phyloP scores from a whole-genome alignment of 352 stramenopile species.

The Discostella stelligera region DNA sequence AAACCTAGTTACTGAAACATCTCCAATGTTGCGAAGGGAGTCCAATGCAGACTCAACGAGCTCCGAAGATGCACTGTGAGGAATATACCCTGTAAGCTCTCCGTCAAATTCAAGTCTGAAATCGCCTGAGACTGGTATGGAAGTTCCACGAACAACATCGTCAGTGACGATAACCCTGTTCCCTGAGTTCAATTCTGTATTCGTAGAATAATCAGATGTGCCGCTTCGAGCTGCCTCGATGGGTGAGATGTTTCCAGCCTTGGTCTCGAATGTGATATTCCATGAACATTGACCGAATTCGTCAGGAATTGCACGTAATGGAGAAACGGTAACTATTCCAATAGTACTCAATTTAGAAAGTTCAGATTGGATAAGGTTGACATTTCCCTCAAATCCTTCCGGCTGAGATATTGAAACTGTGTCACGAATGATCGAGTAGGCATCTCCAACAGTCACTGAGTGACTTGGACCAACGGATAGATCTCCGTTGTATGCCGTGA shows the following conservation, averaged over 20 bases:
- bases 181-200: slow-evolving; percentile 46
- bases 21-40: slow-evolving; percentile 87
- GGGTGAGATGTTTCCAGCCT: slow-evolving; percentile 83
- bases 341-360: slow-evolving; percentile 90
- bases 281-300: slow-evolving; percentile 86
- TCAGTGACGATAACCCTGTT: slow-evolving; percentile 49
- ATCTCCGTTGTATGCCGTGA: slow-evolving; percentile 50
- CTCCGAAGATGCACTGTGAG: slow-evolving; percentile 84
- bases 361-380: slow-evolving; percentile 93
- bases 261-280: slow-evolving; percentile 92
- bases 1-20: slow-evolving; percentile 86
- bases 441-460: slow-evolving; percentile 48
- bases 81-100: slow-evolving; percentile 85
- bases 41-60: slow-evolving; percentile 89
- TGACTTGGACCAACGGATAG: slow-evolving; percentile 35
- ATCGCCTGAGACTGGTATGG: slow-evolving; percentile 63
- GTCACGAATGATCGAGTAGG: slow-evolving; percentile 52
- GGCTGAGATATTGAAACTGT: slow-evolving; percentile 56
- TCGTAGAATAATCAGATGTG: slow-evolving; percentile 56
- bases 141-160: slow-evolving; percentile 61
- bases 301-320: slow-evolving; percentile 51
- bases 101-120: slow-evolving; percentile 88
- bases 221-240: slow-evolving; percentile 49
- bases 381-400: slow-evolving; percentile 79
- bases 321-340: slow-evolving; percentile 87